Conservation (phyloP, 116 monocot species). For the Papilionanthe hybrid region DNA sequence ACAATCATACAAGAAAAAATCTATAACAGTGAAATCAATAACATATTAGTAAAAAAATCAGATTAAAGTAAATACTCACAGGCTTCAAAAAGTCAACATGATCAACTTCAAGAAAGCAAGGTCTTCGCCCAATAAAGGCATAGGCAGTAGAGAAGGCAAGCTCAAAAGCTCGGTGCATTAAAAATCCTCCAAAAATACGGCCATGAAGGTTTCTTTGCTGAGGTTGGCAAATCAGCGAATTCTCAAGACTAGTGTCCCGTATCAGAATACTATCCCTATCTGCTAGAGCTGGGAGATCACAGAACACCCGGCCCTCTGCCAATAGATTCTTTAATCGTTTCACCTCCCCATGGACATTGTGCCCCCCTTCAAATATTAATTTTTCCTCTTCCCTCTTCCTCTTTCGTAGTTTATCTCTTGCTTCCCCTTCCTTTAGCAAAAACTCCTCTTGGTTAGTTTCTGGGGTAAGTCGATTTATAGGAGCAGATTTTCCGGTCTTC, state of each 20-base stretch:
- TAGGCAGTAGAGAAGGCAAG: slow-evolving; percentile 94
- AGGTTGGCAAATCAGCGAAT: slow-evolving; percentile 91
- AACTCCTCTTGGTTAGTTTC: slow-evolving; percentile 68
- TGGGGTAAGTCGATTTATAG: slow-evolving; percentile 75
- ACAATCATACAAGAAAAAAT: not conserved
- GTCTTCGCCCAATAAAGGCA: slow-evolving; percentile 85
- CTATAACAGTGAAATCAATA: not conserved
- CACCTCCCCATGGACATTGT: slow-evolving; percentile 39
- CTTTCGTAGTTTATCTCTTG: slow-evolving; percentile 60
- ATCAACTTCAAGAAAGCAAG: slow-evolving; percentile 89
- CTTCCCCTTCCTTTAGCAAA: slow-evolving; percentile 60
- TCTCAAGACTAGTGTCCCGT: slow-evolving; percentile 76
- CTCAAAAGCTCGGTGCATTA: slow-evolving; percentile 90
- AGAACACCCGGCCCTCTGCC: slow-evolving; percentile 80
- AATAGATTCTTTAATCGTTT: slow-evolving; percentile 52
- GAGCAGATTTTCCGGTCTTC: slow-evolving; percentile 80
- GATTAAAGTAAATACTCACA: slow-evolving; percentile 33
- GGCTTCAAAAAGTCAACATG: slow-evolving; percentile 95
- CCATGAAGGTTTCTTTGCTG: slow-evolving; percentile 94
- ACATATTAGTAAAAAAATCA: not conserved
- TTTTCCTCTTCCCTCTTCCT: slow-evolving; percentile 61
- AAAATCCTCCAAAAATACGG: slow-evolving; percentile 91
- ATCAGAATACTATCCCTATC: slow-evolving; percentile 85
- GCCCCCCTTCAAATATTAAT: slow-evolving; percentile 48
- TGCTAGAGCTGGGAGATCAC: slow-evolving; percentile 87